Conservation (phyloP, 2,329 filamentous ascomycete species). For the Ustulina deusta region DNA sequence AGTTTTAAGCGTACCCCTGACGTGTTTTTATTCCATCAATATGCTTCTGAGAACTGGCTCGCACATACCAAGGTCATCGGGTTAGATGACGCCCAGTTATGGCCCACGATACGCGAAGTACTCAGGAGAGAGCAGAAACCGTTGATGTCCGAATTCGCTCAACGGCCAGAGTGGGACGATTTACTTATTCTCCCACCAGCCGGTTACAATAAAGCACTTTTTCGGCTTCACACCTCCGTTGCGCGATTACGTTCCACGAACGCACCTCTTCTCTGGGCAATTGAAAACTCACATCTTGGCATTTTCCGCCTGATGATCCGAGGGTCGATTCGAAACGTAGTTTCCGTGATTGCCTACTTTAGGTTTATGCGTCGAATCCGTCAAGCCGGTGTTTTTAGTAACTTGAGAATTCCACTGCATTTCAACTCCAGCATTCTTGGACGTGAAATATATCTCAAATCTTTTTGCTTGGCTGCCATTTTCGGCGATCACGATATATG, state of each 20-base stretch:
- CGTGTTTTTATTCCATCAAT: slow-evolving; percentile 1
- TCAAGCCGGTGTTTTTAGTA: too few species aligned
- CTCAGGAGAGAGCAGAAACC: background rate
- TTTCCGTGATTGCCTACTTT: background rate
- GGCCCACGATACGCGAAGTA: background rate
- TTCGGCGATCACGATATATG: background rate
- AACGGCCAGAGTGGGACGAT: too few species aligned
- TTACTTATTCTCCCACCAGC: too few species aligned
- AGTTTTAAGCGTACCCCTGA: background rate
- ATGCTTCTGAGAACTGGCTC: slow-evolving; percentile 6
- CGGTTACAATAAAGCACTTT: too few species aligned
- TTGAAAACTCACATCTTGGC: slow-evolving; percentile 8
- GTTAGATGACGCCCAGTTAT: background rate
- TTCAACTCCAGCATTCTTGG: background rate
- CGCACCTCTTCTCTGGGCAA: slow-evolving; percentile 1
- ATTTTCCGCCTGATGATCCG: slow-evolving; percentile 3
- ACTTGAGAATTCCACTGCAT: too few species aligned
- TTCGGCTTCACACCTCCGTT: background rate
- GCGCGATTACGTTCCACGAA: background rate
- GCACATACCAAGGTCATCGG: background rate
- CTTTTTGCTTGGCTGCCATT: slow-evolving; percentile 1
- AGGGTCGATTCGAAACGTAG: slow-evolving; percentile 4
- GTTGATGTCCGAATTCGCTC: background rate
- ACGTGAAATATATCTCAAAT: background rate
- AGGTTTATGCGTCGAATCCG: background rate